Evolutionary conservation across 805 yeast genomes (phyloP).

Genomic region (Saturnispora besseyi): DNA sequence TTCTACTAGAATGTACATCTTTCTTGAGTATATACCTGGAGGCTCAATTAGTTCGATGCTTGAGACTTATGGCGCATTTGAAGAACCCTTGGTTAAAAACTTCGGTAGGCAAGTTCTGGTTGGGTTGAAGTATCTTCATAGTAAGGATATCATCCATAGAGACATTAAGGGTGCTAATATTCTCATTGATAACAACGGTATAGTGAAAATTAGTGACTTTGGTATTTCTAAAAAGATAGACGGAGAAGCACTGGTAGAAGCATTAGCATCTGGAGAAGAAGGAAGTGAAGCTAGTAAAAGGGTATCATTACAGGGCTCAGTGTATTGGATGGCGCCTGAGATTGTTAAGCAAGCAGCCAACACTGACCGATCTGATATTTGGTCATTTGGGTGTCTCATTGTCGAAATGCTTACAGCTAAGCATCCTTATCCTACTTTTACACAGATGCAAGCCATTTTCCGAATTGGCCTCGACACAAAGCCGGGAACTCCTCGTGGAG

Average conservation of each 20-base stretch:
- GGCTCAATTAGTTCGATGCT: conserved; percentile 46
- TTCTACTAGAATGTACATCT: conserved; percentile 64
- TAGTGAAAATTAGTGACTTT: conserved; percentile 57
- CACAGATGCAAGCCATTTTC: conserved; percentile 96
- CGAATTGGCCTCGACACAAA: conserved; percentile 75
- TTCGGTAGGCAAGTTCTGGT: conserved; percentile 46
- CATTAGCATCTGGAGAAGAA: conserved; percentile 21
- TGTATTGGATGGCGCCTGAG: conserved; percentile 99
- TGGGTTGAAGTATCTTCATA: conserved; percentile 49
- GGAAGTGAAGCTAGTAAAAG: conserved; percentile 45
- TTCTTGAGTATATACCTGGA: conserved; percentile 43
- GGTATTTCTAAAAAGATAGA: conserved; percentile 53
- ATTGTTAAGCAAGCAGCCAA: conserved; percentile 90
- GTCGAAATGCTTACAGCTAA: conserved; percentile 94
- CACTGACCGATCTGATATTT: conserved; percentile 88
- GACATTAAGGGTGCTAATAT: conserved; percentile 62
- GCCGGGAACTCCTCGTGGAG: conserved; percentile 75
- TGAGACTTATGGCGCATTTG: conserved; percentile 51
- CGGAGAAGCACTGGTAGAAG: conserved; percentile 9
- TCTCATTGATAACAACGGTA: conserved; percentile 48
- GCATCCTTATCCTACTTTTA: conserved; percentile 91
- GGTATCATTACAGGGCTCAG: conserved; percentile 87
- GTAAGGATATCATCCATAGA: conserved; percentile 49
- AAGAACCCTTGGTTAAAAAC: conserved; percentile 48
- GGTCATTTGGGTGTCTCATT: conserved; percentile 94